Base-by-base conservation (phyloP, 176 grass and related monocot genomes). In the Rhynchospora tenuis region DNA sequence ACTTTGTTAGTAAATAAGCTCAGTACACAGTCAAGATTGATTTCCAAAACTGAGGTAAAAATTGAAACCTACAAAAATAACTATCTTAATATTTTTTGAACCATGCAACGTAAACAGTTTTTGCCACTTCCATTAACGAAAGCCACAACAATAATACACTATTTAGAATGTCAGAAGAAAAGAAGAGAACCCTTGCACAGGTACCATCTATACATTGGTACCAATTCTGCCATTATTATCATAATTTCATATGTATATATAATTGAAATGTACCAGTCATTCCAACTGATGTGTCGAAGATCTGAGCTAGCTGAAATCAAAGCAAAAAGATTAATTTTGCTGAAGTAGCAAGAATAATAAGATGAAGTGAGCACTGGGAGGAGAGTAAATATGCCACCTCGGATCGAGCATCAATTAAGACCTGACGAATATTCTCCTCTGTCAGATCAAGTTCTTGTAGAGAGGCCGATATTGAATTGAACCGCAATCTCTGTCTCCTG, bases 271-370 rank as follows among this genome's bases (percentile, higher is more conserved):
- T 86, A 95, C 93, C 93, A 86, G 93, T 98, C 77, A 95, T 95
- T 60, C 96, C 93, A 79, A 93, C 89, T 65, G 93, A 89, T 38
- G 86, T 74, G 76, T 98, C 96, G 69, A 98, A 98, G 79, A 98
- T 85, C 89, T 95, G 91, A n/a, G 51, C 93, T 64, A 98, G 81
- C 95, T 95, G 95, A 81, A 86, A 42, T 76, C 12, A 74, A 57
- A 8, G 28, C 38, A 63, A 78, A 60, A 33, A 13, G 48, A 63
- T 48, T 45, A 74, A 43, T 85, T 74, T 63, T 84, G 12, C 2
- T 24, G 8, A 84, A 65, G 71, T 47, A 10, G 16, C 13, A 27
- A 79, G 51, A 50, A 50, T 52, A 22, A 82, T 29, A 52, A 69
- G 45, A 65, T 60, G 24, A 24, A 63, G 26, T 1, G 31, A 3